These are phyloP conservation scores for Xerocomellus chrysenteron DNA, from an alignment of 768 basidiomycete genomes.

Conservation along the genomic window DNA sequence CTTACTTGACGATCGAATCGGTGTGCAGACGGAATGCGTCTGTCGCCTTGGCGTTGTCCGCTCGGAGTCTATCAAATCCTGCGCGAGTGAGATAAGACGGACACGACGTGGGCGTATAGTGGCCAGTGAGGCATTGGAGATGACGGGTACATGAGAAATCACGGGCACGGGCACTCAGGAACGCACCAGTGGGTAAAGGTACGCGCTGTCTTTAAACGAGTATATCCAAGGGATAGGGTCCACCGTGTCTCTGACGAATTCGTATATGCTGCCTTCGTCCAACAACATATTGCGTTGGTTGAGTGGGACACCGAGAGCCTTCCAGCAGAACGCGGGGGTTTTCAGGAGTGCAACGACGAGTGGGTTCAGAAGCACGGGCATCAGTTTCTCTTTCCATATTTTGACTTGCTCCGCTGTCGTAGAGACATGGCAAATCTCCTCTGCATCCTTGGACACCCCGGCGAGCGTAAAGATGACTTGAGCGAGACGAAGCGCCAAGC, in stretches of 20 bases:
- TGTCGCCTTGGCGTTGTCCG: conserved; percentile 42
- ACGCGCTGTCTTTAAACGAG: conserved; percentile 58
- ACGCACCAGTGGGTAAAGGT: conserved; percentile 60
- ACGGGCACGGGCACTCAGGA: background rate
- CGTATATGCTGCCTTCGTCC: conserved; percentile 47
- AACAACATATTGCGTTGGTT: conserved; percentile 66
- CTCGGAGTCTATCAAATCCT: conserved; percentile 57
- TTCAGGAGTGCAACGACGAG: conserved; percentile 52
- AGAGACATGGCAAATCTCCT: conserved; percentile 52
- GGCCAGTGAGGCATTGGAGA: conserved; percentile 44
- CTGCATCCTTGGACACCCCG: conserved; percentile 55
- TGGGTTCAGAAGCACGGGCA: conserved; percentile 60
- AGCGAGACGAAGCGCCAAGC: conserved; percentile 64
- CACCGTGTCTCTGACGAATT: conserved; percentile 52
- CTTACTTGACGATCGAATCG: conserved; percentile 65
- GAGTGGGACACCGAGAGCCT: conserved; percentile 72
- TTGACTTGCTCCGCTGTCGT: conserved; percentile 57
- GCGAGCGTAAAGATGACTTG: conserved; percentile 55
- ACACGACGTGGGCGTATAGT: conserved; percentile 56
- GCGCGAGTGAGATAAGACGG: conserved; percentile 63
- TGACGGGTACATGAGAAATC: background rate
- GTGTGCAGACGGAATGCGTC: conserved; percentile 70
- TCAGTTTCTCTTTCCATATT: conserved; percentile 61
- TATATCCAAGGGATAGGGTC: conserved; percentile 48
- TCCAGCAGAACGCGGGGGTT: conserved; percentile 61